Conservation (phyloP, 2,329 filamentous ascomycete genomes). For the Exophiala bonariae region DNA sequence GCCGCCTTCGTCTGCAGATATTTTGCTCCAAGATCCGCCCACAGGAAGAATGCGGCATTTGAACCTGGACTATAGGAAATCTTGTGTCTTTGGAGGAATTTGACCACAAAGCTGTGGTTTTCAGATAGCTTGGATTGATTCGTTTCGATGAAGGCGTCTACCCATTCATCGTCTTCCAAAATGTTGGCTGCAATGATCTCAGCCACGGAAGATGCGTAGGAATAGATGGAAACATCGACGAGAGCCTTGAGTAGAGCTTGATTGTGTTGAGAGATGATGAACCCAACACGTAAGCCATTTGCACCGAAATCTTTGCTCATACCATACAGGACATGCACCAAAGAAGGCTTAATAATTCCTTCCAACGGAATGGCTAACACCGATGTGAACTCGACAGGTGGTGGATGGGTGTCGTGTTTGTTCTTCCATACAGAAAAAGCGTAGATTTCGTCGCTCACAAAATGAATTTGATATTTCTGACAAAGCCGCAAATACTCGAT, state of each 20-base stretch:
- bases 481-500: slow-evolving; percentile 50
- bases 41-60: slow-evolving; percentile 61
- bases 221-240: slow-evolving; percentile 44
- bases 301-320: slow-evolving; percentile 56
- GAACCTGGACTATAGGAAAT: slow-evolving; percentile 49
- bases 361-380: slow-evolving; percentile 45
- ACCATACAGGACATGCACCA: slow-evolving; percentile 54
- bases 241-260: slow-evolving; percentile 40
- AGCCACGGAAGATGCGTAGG: slow-evolving; percentile 47
- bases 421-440: slow-evolving; percentile 54
- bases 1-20: slow-evolving; percentile 18
- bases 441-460: slow-evolving; percentile 62
- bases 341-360: slow-evolving; percentile 48
- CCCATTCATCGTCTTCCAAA: slow-evolving; percentile 46
- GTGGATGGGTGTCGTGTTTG: slow-evolving; percentile 29
- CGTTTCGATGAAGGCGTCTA: slow-evolving; percentile 44
- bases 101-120: slow-evolving; percentile 41
- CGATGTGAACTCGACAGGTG: slow-evolving; percentile 45
- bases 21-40: slow-evolving; percentile 48
- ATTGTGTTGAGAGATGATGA: slow-evolving; percentile 52
- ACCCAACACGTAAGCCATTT: slow-evolving; percentile 56
- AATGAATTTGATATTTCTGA: slow-evolving; percentile 50
- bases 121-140: slow-evolving; percentile 45
- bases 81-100: slow-evolving; percentile 40
- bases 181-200: slow-evolving; percentile 43